Evolutionary conservation across 805 yeast genomes (phyloP), one percentile per base, ranked within the genome.

Genomic region (Monosporozyma aerobia): DNA sequence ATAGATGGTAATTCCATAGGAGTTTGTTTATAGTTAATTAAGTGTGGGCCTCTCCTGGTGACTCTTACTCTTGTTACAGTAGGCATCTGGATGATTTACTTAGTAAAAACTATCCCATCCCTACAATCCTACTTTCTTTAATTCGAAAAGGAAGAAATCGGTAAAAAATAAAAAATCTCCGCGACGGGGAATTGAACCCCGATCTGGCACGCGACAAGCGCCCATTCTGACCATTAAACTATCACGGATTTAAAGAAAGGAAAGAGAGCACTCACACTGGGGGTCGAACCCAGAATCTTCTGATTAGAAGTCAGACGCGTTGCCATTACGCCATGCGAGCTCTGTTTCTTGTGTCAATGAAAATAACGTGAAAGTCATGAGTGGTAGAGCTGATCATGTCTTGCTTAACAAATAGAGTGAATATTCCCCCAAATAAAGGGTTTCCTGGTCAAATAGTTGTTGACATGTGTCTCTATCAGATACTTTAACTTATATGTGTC

Each of bases 211-310:
- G 48, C 48, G 48, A 46, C 48, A 46, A 46, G 48, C 48, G 48
- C 48, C 40, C 32, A 46, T 46, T 46, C 48, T 46, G 40, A 46
- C 48, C 48, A 46, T 46, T 46, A 46, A 46, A 46, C 48, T 46
- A 46, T 46, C 48, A 46, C 48, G 48, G 48, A 46, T 46, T 46
- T n/a, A 13, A 46, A 47, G 53, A 53, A 51, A 52, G 47, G 40
- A 49, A 37, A 37, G 46, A 37, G 53, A 65, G 69, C 76, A 72
- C 77, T 73, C 77, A 73, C 72, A 74, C 75, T 69, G 77, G 77
- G 77, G 77, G 77, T 73, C 77, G 77, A 73, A 73, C 77, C 77
- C 77, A 71, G 75, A 73, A 73, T 73, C 77, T 73, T 73, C 77
- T 73, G 77, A 73, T 73, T 73, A 73, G 77, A 73, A 73, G 77